A percentile compares a stretch with the other conserved stretches of the same genome.
These are phyloP conservation scores for Noccaea bulbosa DNA, from an alignment of 345 rosid genomes.

Conservation along the genomic window DNA sequence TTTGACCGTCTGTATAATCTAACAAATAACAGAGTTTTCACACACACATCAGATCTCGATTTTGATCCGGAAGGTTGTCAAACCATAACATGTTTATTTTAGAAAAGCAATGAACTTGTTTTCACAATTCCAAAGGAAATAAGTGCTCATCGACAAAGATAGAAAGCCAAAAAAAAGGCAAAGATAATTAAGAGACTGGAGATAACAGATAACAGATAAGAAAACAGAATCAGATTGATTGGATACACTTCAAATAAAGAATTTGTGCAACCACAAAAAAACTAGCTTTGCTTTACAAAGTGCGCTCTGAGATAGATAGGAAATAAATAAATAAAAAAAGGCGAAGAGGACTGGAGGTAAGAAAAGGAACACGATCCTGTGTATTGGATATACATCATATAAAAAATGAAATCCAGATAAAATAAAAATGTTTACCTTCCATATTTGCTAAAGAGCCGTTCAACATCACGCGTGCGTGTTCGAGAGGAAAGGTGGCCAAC, in stretches of 20 bases:
- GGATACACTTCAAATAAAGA: neutral
- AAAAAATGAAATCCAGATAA: neutral
- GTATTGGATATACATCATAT: neutral
- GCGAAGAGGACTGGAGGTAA: too few species aligned
- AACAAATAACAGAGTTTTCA: too few species aligned
- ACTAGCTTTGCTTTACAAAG: neutral
- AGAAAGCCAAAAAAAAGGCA: too few species aligned
- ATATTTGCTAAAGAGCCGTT: constrained; percentile 58
- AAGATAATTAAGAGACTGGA: too few species aligned
- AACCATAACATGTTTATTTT: neutral
- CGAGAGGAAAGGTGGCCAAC: constrained; percentile 57
- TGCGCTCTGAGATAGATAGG: neutral
- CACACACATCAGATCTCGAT: too few species aligned
- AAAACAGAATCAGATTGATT: too few species aligned
- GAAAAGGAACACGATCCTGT: too few species aligned
- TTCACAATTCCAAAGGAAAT: too few species aligned
- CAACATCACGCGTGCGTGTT: constrained; percentile 58
- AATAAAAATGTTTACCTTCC: constrained; percentile 48
- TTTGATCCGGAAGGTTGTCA: constrained; percentile 18
- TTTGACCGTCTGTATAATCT: neutral
- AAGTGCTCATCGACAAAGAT: too few species aligned
- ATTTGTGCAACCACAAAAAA: neutral
- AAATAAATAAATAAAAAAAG: too few species aligned
- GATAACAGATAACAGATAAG: too few species aligned
- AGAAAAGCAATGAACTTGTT: too few species aligned